Percentiles rank a stretch among this genome's conserved stretches.
These are phyloP conservation scores for Cyclocybe cylindracea DNA, from an alignment of 768 basidiomycete species.

Conservation along the genomic window DNA sequence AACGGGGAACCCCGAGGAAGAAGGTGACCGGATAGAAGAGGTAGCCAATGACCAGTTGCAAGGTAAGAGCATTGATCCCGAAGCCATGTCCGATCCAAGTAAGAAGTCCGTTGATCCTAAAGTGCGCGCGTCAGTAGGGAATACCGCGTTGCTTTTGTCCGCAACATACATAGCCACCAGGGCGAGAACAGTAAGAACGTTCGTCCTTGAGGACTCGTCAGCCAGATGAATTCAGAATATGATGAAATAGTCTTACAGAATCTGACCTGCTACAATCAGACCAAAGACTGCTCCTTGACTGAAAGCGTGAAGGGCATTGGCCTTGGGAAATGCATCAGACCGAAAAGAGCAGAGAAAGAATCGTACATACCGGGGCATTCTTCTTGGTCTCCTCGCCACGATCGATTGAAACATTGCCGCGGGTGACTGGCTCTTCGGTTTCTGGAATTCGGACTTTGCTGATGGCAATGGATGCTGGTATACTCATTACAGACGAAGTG, in stretches of 20 bases:
- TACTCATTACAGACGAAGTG: conserved; percentile 92
- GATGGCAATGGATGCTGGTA: conserved; percentile 92
- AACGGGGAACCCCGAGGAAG: conserved; percentile 75
- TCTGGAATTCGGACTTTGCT: conserved; percentile 86
- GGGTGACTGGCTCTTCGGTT: conserved; percentile 81
- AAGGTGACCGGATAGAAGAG: conserved; percentile 87
- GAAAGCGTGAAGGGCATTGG: conserved; percentile 89
- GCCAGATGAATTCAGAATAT: neutral
- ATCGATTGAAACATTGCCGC: conserved; percentile 76
- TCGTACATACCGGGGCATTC: conserved; percentile 44
- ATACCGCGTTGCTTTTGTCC: neutral
- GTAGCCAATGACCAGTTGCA: conserved; percentile 85
- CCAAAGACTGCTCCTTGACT: conserved; percentile 84
- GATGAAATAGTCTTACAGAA: conserved; percentile 52
- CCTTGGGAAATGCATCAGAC: conserved; percentile 27
- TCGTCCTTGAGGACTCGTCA: conserved; percentile 47
- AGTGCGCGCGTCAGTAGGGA: neutral
- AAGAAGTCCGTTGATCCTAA: conserved; percentile 75
- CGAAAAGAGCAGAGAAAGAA: neutral
- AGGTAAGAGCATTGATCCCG: conserved; percentile 77
- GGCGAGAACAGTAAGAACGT: conserved; percentile 83
- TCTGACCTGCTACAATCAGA: conserved; percentile 83
- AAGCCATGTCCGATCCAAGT: conserved; percentile 90
- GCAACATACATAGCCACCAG: conserved; percentile 61
- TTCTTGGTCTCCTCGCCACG: conserved; percentile 63